Conservation (phyloP, 2,329 filamentous ascomycete genomes). For the Fusarium sororula region DNA sequence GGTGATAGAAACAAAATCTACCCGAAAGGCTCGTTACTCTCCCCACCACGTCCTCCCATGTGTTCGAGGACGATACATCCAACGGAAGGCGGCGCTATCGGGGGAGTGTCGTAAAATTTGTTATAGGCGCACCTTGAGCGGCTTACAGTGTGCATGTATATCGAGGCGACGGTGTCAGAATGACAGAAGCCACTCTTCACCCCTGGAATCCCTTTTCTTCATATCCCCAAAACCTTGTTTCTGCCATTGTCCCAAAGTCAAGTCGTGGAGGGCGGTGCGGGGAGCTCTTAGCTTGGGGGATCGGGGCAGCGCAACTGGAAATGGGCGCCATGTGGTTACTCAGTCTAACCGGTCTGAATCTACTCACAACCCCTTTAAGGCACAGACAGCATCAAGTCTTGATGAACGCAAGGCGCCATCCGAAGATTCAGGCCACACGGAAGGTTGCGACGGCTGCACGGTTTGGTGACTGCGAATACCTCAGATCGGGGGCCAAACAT, state of each 20-base stretch:
- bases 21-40: conserved; percentile 29
- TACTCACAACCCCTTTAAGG: neutral
- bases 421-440: neutral
- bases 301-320: conserved; percentile 17
- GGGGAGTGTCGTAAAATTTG: conserved; percentile 26
- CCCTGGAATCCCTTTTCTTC: conserved; percentile 20
- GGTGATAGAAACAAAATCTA: conserved; percentile 1
- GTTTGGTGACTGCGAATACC: neutral
- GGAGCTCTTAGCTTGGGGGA: conserved; percentile 20
- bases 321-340: conserved; percentile 9
- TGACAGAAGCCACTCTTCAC: conserved; percentile 26
- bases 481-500: neutral
- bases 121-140: conserved; percentile 4
- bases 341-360: neutral
- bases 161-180: conserved; percentile 11
- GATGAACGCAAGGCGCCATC: neutral
- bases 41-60: conserved; percentile 30
- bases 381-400: conserved; percentile 5
- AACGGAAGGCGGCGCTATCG: conserved; percentile 30
- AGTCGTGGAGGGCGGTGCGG: conserved; percentile 31
- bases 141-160: neutral
- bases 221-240: conserved; percentile 37
- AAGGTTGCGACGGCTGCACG: neutral
- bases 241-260: conserved; percentile 16
- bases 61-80: conserved; percentile 32